These are phyloP conservation scores for Phyllosticta capitalensis DNA, from an alignment of 2,329 filamentous ascomycete species.

Conservation along the genomic window DNA sequence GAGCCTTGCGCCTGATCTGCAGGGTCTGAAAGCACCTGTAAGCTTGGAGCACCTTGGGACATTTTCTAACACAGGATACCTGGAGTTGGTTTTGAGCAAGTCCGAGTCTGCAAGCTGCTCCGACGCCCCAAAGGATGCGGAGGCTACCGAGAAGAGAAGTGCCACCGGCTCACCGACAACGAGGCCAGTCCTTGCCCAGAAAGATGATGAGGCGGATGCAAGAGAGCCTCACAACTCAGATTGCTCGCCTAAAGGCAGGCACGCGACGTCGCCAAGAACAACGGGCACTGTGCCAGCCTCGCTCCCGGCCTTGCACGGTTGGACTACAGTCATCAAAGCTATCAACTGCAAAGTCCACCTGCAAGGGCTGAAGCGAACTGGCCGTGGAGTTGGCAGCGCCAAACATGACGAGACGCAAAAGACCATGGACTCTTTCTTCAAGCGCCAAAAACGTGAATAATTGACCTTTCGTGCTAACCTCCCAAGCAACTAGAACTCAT, in stretches of 20 bases:
- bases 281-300: neutral
- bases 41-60: constrained; percentile 46
- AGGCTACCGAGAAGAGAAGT: neutral
- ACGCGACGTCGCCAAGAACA: neutral
- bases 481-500: neutral
- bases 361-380: constrained; percentile 62
- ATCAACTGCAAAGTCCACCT: constrained; percentile 68
- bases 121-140: neutral
- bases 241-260: neutral
- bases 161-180: neutral
- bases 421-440: constrained; percentile 71
- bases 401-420: constrained; percentile 66
- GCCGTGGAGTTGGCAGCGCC: constrained; percentile 72
- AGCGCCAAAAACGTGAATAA: constrained; percentile 41
- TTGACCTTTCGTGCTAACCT: neutral
- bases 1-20: constrained; percentile 34
- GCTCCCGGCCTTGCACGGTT: constrained; percentile 22
- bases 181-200: neutral
- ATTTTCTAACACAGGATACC: constrained; percentile 59
- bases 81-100: constrained; percentile 37
- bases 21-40: constrained; percentile 25
- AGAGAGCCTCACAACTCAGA: neutral
- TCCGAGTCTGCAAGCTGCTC: neutral
- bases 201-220: neutral
- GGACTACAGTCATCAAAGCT: constrained; percentile 44